These are phyloP conservation scores for Lumnitzera racemosa DNA, from an alignment of 345 rosid species.

Conservation along the genomic window DNA sequence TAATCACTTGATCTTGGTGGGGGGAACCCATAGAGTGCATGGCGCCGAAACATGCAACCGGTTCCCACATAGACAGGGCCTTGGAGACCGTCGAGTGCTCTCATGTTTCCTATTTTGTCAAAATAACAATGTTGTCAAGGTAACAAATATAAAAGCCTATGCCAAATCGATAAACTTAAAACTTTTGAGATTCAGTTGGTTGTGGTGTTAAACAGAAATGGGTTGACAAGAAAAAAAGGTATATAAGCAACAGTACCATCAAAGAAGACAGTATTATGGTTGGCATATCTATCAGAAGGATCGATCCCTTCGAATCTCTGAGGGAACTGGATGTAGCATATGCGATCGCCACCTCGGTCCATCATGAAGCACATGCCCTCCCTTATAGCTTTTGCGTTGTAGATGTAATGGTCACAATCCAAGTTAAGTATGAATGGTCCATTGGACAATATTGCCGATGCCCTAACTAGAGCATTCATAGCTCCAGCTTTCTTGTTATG, in stretches of 20 bases:
- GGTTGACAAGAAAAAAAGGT: too few relatives aligned
- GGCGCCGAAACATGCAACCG: constrained; percentile 88
- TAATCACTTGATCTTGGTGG: constrained; percentile 94
- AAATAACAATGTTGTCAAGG: background rate
- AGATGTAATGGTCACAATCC: constrained; percentile 87
- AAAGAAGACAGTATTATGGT: constrained; percentile 86
- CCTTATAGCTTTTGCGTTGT: constrained; percentile 62
- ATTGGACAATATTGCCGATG: constrained; percentile 77
- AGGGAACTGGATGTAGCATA: constrained; percentile 90
- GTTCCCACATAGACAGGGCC: constrained; percentile 96
- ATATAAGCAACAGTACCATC: constrained; percentile 30
- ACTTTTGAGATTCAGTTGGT: too few relatives aligned
- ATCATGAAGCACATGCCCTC: constrained; percentile 98
- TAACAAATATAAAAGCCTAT: background rate
- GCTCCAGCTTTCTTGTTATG: constrained; percentile 97
- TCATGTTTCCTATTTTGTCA: constrained; percentile 63
- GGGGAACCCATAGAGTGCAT: constrained; percentile 80
- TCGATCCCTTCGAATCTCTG: constrained; percentile 95
- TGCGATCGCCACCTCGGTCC: constrained; percentile 92
- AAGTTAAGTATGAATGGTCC: constrained; percentile 83
- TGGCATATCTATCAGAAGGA: constrained; percentile 89
- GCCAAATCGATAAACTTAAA: too few relatives aligned
- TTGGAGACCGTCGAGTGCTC: constrained; percentile 91
- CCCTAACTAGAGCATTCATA: constrained; percentile 91
- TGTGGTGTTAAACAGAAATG: too few relatives aligned